A percentile compares a stretch with the other conserved stretches of the same genome.
These are phyloP conservation scores for Ogataea polymorpha DNA, from an alignment of 805 yeast genomes.

Conservation along the genomic window DNA sequence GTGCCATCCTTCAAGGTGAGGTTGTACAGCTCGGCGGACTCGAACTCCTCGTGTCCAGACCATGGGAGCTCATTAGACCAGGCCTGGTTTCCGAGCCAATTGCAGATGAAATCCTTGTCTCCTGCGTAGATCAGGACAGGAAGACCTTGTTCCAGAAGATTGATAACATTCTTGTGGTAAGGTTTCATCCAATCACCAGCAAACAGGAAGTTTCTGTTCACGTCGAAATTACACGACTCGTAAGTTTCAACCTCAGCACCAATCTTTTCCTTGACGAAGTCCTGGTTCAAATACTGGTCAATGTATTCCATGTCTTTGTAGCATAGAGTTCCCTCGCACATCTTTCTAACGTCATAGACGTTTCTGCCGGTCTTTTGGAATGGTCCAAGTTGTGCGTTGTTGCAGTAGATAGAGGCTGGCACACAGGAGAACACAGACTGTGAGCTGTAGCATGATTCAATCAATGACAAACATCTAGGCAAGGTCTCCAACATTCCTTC, in stretches of 20 bases:
- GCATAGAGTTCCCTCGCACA: constrained; percentile 52
- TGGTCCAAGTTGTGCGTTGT: constrained; percentile 59
- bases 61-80: constrained; percentile 73
- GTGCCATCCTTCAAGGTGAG: constrained; percentile 33
- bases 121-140: constrained; percentile 93
- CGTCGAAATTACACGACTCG: constrained; percentile 49
- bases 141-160: constrained; percentile 59
- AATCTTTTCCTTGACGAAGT: constrained; percentile 49
- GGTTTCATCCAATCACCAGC: constrained; percentile 69
- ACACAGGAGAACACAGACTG: constrained; percentile 58
- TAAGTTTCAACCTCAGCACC: constrained; percentile 55
- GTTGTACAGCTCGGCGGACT: constrained; percentile 25
- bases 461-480: constrained; percentile 62
- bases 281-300: constrained; percentile 51
- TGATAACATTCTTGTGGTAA: constrained; percentile 53
- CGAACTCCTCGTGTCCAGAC: constrained; percentile 41
- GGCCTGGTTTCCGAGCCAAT: constrained; percentile 87
- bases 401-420: constrained; percentile 62
- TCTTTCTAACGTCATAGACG: constrained; percentile 59
- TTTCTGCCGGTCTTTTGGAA: constrained; percentile 57
- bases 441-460: constrained; percentile 61
- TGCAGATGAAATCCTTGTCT: constrained; percentile 88
- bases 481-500: constrained; percentile 56
- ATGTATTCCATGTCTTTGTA: constrained; percentile 49
- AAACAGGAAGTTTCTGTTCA: constrained; percentile 46